Conservation (phyloP, 2,329 filamentous ascomycete genomes). For the Beauveria pseudobassiana region DNA sequence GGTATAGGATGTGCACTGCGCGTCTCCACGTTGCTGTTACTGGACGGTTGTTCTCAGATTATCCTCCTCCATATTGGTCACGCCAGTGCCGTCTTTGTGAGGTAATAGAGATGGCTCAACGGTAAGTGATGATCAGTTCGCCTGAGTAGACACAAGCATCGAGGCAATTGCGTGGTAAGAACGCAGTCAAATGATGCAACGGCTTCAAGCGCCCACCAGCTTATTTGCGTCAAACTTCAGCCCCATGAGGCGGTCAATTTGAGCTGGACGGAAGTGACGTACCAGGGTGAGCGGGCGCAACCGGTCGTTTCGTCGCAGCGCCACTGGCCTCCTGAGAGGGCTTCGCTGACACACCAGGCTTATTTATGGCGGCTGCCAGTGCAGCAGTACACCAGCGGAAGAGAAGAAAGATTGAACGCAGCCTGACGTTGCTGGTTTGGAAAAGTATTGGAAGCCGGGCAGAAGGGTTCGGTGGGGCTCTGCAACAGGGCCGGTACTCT, state of each 20-base stretch:
- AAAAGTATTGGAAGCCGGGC: background rate
- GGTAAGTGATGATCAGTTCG: no score
- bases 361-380: background rate
- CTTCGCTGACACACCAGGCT: background rate
- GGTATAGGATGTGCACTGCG: background rate
- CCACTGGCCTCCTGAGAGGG: background rate
- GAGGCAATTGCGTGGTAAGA: no score
- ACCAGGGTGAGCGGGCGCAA: background rate
- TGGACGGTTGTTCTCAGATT: background rate
- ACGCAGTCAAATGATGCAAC: background rate
- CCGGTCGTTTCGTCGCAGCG: no score
- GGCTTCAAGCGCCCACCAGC: background rate
- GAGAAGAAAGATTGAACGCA: background rate
- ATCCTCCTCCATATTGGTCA: background rate
- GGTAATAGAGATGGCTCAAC: background rate
- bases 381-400: no score
- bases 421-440: background rate
- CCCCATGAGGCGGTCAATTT: background rate
- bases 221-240: background rate
- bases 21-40: background rate
- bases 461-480: background rate
- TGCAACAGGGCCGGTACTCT: background rate
- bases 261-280: background rate
- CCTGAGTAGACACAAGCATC: no score
- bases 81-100: background rate